A percentile compares a stretch with the other conserved stretches of the same genome.
Evolutionary conservation across 2,329 filamentous ascomycete genomes (phyloP).

Genomic region (Grosmannia huntii): DNA sequence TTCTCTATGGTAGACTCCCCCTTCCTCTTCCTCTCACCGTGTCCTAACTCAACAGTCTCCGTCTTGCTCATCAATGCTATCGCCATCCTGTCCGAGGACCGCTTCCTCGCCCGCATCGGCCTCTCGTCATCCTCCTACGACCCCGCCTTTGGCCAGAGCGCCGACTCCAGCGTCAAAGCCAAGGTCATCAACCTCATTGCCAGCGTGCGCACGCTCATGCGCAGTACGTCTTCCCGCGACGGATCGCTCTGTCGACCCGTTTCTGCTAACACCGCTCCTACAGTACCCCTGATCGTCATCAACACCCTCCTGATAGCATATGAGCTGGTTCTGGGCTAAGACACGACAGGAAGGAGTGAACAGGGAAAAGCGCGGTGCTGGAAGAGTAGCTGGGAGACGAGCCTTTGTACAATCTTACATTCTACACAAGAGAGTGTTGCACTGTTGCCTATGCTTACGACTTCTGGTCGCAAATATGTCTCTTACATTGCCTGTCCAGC

Average conservation of each 20-base stretch:
- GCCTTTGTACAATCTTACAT: too few species aligned
- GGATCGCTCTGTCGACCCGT: neutral
- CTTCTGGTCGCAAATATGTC: too few species aligned
- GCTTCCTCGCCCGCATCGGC: conserved; percentile 81
- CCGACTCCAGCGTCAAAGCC: conserved; percentile 69
- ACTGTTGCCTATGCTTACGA: too few species aligned
- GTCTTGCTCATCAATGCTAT: conserved; percentile 89
- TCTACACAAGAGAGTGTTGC: too few species aligned
- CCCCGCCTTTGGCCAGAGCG: conserved; percentile 60
- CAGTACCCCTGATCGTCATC: conserved; percentile 74
- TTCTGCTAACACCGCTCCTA: neutral
- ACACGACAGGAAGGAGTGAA: neutral
- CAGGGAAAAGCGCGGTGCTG: too few species aligned
- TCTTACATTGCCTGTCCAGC: too few species aligned
- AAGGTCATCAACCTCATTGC: conserved; percentile 84
- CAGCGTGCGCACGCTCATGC: conserved; percentile 81
- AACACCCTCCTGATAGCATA: conserved; percentile 77
- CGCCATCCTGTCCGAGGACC: conserved; percentile 86
- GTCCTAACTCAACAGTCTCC: too few species aligned
- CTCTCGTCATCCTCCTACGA: conserved; percentile 61
- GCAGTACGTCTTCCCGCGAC: conserved; percentile 50
- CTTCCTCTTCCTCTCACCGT: too few species aligned
- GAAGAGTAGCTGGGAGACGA: too few species aligned
- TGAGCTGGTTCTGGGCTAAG: conserved; percentile 60
- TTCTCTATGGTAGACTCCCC: conserved; percentile 22